A percentile compares a stretch with the other conserved stretches of the same genome.
Evolutionary conservation across 768 basidiomycete genomes (phyloP).

Genomic region (Russula ochroleuca): DNA sequence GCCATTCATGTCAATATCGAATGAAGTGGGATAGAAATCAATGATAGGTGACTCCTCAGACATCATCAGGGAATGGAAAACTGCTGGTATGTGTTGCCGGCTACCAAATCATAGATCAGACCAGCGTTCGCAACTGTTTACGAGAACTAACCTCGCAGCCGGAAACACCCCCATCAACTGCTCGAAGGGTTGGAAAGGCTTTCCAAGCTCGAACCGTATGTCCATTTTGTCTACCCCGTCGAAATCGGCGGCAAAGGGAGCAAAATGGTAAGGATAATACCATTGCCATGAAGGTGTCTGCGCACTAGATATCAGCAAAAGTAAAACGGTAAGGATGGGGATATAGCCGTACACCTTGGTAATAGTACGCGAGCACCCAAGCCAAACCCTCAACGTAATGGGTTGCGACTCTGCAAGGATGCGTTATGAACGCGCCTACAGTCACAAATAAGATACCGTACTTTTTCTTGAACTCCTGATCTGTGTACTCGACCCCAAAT

Average conservation of each 20-base stretch:
- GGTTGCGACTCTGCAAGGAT: conserved; percentile 57
- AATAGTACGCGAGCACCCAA: conserved; percentile 97
- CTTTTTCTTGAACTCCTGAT: conserved; percentile 68
- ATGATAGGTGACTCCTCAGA: conserved; percentile 86
- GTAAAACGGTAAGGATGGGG: not conserved
- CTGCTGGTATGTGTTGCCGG: conserved; percentile 79
- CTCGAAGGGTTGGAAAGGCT: conserved; percentile 95
- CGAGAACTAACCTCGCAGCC: conserved; percentile 63
- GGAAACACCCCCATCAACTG: conserved; percentile 99
- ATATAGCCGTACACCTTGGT: conserved; percentile 76
- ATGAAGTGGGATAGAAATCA: conserved; percentile 90
- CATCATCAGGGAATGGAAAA: conserved; percentile 86
- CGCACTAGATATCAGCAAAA: conserved; percentile 24
- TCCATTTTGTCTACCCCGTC: conserved; percentile 71
- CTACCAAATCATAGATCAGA: conserved; percentile 39
- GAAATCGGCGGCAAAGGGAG: conserved; percentile 96
- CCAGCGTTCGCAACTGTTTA: not conserved
- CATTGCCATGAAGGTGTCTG: conserved; percentile 94
- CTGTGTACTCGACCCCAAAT: conserved; percentile 72
- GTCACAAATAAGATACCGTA: conserved; percentile 37
- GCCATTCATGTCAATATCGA: conserved; percentile 99
- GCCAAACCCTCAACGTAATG: conserved; percentile 90
- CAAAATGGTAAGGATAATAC: conserved; percentile 99
- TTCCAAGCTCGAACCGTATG: conserved; percentile 71
- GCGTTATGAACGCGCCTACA: conserved; percentile 11